A percentile compares a stretch with the other conserved stretches of the same genome.
phyloP scores from a whole-genome alignment of 805 yeast genomes.

The Schwanniomyces sp. region DNA sequence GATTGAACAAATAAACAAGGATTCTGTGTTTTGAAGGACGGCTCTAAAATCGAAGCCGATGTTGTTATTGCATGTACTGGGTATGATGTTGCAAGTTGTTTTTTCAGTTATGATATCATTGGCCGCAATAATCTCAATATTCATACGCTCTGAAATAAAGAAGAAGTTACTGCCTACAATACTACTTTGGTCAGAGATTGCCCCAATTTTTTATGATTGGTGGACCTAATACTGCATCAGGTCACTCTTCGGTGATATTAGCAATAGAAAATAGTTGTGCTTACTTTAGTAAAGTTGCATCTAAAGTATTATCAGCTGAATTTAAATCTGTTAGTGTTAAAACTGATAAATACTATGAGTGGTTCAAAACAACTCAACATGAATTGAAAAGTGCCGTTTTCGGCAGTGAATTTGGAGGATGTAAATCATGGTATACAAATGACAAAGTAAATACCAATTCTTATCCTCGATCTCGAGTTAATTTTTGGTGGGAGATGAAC shows the following conservation, averaged over 20 bases:
- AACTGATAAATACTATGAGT: constrained; percentile 28
- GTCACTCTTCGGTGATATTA: constrained; percentile 40
- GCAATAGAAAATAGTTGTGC: constrained; percentile 35
- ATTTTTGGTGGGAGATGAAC: constrained; percentile 26
- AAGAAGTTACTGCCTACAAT: constrained; percentile 35
- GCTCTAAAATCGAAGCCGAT: constrained; percentile 30
- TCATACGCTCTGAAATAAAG: constrained; percentile 24
- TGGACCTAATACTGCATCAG: constrained; percentile 44
- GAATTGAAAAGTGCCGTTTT: constrained; percentile 28
- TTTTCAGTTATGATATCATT: constrained; percentile 13
- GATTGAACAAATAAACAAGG: constrained; percentile 25
- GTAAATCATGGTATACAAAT: constrained; percentile 37
- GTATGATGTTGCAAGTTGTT: constrained; percentile 23
- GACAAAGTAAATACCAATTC: constrained; percentile 29
- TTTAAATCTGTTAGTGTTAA: constrained; percentile 29
- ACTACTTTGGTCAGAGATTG: constrained; percentile 29
- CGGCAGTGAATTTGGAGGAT: constrained; percentile 41
- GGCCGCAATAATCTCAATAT: constrained; percentile 26
- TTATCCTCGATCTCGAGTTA: constrained; percentile 36
- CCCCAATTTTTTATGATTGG: constrained; percentile 37
- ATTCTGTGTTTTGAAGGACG: constrained; percentile 29
- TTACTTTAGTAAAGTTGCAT: constrained; percentile 21
- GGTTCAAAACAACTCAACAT: constrained; percentile 28
- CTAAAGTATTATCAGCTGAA: constrained; percentile 26
- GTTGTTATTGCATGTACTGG: constrained; percentile 46